A percentile compares a stretch with the other conserved stretches of the same genome.
Evolutionary conservation across 2,329 filamentous ascomycete species (phyloP).

Genomic region (Zymoseptoria ardabiliae): DNA sequence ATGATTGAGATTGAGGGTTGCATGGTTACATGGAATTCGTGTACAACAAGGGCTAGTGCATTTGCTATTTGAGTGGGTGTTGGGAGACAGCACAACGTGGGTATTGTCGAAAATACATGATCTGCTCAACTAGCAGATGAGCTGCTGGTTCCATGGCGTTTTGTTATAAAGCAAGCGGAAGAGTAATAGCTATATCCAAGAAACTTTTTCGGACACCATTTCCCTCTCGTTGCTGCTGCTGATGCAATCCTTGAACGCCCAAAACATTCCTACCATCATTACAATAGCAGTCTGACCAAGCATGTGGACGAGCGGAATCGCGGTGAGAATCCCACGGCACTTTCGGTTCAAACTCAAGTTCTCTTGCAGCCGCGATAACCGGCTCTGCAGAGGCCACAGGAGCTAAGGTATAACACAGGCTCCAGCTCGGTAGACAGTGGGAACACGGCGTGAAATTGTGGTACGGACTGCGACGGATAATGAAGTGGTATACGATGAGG

Average conservation of each 20-base stretch:
- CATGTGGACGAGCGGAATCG: background rate
- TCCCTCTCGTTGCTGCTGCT: no score
- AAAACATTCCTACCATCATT: no score
- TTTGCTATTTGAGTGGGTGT: no score
- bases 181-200: no score
- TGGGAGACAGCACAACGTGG: background rate
- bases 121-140: background rate
- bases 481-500: background rate
- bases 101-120: background rate
- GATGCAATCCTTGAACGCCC: no score
- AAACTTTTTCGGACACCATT: no score
- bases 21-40: no score
- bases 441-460: background rate
- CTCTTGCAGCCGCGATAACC: background rate
- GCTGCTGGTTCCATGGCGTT: background rate
- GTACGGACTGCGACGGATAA: background rate
- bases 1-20: no score
- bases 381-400: background rate
- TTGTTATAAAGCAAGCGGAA: background rate
- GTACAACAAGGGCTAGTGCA: no score
- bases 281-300: no score
- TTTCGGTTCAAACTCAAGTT: background rate
- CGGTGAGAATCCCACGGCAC: background rate
- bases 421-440: background rate
- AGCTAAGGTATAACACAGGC: no score